Base-by-base conservation (phyloP, 768 basidiomycete species). In the Boletus fagicola region DNA sequence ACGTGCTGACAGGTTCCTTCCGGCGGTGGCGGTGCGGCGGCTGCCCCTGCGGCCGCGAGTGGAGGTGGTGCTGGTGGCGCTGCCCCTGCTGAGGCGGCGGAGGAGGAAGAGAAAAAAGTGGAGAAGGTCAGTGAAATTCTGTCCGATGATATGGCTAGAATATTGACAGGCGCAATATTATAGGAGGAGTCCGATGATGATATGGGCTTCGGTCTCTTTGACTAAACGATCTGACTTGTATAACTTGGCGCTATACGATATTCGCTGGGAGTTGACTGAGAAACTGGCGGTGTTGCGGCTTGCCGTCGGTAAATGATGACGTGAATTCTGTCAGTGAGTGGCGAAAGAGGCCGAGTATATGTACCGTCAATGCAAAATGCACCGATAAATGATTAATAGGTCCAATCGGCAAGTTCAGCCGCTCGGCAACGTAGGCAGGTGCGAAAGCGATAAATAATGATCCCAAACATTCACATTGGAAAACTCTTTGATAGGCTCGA, bases 131-230 rank as follows among this genome's bases (percentile, higher is more conserved):
- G 82, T 78, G 15, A 28, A 45, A 40, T 5, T 46, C 59, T 38
- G 38, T 43, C 11, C 0, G 4, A 9, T 45, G 16, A 50, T 48
- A 16, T 49, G 26, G 47, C 56, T 4, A 50, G 35, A 5, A 15
- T 20, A 35, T 51, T 58, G 42, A 62, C 56, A 2, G 39, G 52
- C 42, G 35, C 28, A 38, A 28, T 28, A 28, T 28, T 60, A 54
- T 72, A 93, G 88, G 90, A 92, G 78, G 92, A 95, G 74, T 92
- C 90, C 54, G 94, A 96, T 82, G 95, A 97, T 67, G 95, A 97
- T 78, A 97, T 97, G 94, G 94, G 94, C 81, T 98, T 98, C 77
- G 94, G 94, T 80, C 84, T 97, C 62, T 97, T 97, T 82, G 94
- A 97, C 81, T 97, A 87, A 81, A 38, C 39, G 44, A 49, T 60